phyloP scores from a whole-genome alignment of 139 green algal species.

The Chlamydomonas sphaeroides region DNA sequence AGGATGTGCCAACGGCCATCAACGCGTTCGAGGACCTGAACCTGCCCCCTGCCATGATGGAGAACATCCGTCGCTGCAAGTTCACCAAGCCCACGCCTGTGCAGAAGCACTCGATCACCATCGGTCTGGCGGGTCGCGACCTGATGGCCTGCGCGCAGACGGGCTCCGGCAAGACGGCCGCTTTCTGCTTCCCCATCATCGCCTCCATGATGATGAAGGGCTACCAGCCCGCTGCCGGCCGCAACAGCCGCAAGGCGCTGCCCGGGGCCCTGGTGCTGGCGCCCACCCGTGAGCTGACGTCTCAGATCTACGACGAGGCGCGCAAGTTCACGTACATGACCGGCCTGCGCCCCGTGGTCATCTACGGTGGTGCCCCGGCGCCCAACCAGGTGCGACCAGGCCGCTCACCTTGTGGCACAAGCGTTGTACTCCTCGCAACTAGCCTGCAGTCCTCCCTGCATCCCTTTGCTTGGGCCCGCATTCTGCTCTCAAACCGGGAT shows the following conservation, averaged over 20 bases:
- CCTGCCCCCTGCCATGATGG: slow-evolving; percentile 77
- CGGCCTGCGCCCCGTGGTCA: slow-evolving; percentile 88
- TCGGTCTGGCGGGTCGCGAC: slow-evolving; percentile 91
- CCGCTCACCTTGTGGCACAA: no score
- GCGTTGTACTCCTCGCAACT: no score
- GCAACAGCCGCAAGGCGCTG: slow-evolving; percentile 83
- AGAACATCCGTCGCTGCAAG: slow-evolving; percentile 95
- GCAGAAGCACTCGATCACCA: slow-evolving; percentile 97
- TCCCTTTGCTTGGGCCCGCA: no score
- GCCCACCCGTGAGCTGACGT: slow-evolving; percentile 93
- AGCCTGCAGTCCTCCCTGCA: no score
- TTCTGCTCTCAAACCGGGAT: no score
- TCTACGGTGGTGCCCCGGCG: slow-evolving; percentile 96
- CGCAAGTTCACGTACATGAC: slow-evolving; percentile 97
- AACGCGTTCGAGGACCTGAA: slow-evolving; percentile 88
- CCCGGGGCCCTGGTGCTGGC: slow-evolving; percentile 91
- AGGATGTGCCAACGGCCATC: slow-evolving; percentile 84
- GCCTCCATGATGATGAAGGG: slow-evolving; percentile 78
- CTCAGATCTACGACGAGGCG: slow-evolving; percentile 93
- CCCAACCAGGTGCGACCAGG: slow-evolving; percentile 84
- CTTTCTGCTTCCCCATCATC: slow-evolving; percentile 99
- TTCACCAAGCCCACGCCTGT: slow-evolving; percentile 98
- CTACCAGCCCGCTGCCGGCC: slow-evolving; percentile 62
- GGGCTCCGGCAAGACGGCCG: slow-evolving; percentile 98
- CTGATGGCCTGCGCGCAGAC: slow-evolving; percentile 96